Conservation (phyloP, 352 stramenopile species). For the Phytophthora syringae region DNA sequence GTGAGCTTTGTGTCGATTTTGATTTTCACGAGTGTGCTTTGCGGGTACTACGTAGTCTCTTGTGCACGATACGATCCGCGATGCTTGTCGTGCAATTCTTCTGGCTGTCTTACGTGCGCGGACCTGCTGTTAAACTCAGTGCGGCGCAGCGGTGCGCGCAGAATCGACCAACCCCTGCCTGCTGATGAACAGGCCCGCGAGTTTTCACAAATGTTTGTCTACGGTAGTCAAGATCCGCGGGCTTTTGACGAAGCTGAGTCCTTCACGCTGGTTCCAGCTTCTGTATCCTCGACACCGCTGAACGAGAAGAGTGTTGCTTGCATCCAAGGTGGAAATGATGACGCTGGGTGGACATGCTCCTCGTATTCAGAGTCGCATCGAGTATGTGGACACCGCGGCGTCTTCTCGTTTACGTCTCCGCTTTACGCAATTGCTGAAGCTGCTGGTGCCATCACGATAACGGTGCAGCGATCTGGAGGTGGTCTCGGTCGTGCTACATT, state of each 20-base stretch:
- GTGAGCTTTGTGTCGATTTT: neutral
- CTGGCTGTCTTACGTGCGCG: constrained; percentile 84
- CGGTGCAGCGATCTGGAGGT: constrained; percentile 86
- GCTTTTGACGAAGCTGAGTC: constrained; percentile 94
- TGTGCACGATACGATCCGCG: constrained; percentile 92
- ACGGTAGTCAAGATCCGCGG: constrained; percentile 87
- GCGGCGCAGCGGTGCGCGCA: constrained; percentile 85
- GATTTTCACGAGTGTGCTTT: neutral
- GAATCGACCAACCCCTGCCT: too few relatives aligned
- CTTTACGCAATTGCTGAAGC: constrained; percentile 86
- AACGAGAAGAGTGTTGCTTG: constrained; percentile 71
- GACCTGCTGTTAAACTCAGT: constrained; percentile 93
- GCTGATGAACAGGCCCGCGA: too few relatives aligned
- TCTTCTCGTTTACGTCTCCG: constrained; percentile 89
- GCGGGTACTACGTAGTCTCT: too few relatives aligned
- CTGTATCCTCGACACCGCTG: constrained; percentile 26
- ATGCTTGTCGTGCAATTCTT: constrained; percentile 87
- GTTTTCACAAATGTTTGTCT: constrained; percentile 85
- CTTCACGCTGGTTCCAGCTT: constrained; percentile 59
- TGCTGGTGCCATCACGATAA: constrained; percentile 77
- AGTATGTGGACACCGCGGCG: constrained; percentile 91
- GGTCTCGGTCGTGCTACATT: constrained; percentile 79
- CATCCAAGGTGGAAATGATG: constrained; percentile 57
- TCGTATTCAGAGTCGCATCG: constrained; percentile 66
- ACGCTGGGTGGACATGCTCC: constrained; percentile 76